A percentile compares a stretch with the other conserved stretches of the same genome.
Conservation (phyloP, 805 yeast species). For the Zygosaccharomyces siamensis region DNA sequence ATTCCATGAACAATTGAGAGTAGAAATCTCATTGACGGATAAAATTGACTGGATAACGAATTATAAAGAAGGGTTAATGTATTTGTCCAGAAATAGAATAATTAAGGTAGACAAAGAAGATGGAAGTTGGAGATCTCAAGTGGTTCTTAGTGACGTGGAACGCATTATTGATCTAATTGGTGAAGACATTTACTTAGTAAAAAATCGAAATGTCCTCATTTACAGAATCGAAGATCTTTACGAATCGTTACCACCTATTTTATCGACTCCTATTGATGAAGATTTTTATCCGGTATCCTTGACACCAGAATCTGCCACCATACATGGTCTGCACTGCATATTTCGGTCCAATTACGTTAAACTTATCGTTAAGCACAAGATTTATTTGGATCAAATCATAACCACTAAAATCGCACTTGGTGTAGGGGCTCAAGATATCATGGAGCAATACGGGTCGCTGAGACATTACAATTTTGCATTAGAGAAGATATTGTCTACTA, state of each 20-base stretch:
- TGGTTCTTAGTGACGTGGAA: slow-evolving; percentile 25
- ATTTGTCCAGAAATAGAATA: slow-evolving; percentile 19
- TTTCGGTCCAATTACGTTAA: slow-evolving; percentile 18
- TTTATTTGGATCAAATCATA: slow-evolving; percentile 31
- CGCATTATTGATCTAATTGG: slow-evolving; percentile 26
- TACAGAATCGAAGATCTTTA: slow-evolving; percentile 25
- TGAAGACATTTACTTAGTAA: slow-evolving; percentile 24
- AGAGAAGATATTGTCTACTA: slow-evolving; percentile 32
- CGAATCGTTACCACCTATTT: slow-evolving; percentile 14
- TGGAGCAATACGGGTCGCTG: slow-evolving; percentile 20
- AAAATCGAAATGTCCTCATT: slow-evolving; percentile 15
- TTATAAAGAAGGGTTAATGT: slow-evolving; percentile 25
- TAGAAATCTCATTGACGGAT: slow-evolving; percentile 13
- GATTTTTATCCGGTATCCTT: slow-evolving; percentile 29
- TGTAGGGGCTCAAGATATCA: slow-evolving; percentile 18
- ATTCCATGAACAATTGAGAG: slow-evolving; percentile 20
- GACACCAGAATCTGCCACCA: slow-evolving; percentile 28
- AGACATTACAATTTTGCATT: slow-evolving; percentile 33
- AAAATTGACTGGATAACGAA: slow-evolving; percentile 27
- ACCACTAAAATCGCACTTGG: slow-evolving; percentile 15
- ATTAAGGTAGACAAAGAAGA: slow-evolving; percentile 15
- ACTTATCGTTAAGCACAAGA: slow-evolving; percentile 24
- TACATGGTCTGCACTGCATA: slow-evolving; percentile 28
- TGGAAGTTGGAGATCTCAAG: slow-evolving; percentile 19
- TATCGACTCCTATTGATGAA: slow-evolving; percentile 23